Evolutionary conservation across 768 basidiomycete species (phyloP), one percentile per base, ranked within the genome.

Genomic region (Rubroboletus satanas): DNA sequence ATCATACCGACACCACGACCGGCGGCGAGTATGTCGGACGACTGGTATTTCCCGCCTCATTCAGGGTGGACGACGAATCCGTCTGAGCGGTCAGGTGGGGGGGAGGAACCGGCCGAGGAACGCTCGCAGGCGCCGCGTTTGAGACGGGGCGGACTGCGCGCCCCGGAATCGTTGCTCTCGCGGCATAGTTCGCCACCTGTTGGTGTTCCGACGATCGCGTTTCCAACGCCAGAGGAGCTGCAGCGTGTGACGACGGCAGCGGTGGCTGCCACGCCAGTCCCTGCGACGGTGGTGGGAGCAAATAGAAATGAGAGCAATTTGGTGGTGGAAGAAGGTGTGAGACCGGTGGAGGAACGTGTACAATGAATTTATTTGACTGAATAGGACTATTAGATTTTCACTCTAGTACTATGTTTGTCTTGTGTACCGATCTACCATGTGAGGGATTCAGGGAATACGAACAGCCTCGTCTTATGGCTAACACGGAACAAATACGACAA

Each of bases 71-170:
- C 63, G 18, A 7, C 47, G 44, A 56, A 47, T 21, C 52, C 57
- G 11, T 45, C 60, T 33, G 66, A 68, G 36, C 57, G 66, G 49
- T 26, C 49, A 21, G 61, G 49, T 32, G 52, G 57, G 9, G 68
- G 66, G 18, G 58, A 69, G 2, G 74, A 74, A 60, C 56, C 64
- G 33, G 72, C 63, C 52, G 70, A 71, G 33, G 75, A 76, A 9
- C 74, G 75, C 21, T 63, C 66, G 14, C 62, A 66, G 55, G 68
- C 63, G 7, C 83, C 86, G 5, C 79, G 84, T 39, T 71, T 88
- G 41, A 81, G 87, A 45, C 80, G 87, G 3, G 84, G 87, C n/a
- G 83, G 85, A 3, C 64, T 88, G 5, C 79, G 82, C 6, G 79
- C 85, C 5, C 83, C 85, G 0, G 87, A 88, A 61, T 79, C 81